Evolutionary conservation across 2,329 filamentous ascomycete genomes (phyloP).

Genomic region (Fusarium burgessii): DNA sequence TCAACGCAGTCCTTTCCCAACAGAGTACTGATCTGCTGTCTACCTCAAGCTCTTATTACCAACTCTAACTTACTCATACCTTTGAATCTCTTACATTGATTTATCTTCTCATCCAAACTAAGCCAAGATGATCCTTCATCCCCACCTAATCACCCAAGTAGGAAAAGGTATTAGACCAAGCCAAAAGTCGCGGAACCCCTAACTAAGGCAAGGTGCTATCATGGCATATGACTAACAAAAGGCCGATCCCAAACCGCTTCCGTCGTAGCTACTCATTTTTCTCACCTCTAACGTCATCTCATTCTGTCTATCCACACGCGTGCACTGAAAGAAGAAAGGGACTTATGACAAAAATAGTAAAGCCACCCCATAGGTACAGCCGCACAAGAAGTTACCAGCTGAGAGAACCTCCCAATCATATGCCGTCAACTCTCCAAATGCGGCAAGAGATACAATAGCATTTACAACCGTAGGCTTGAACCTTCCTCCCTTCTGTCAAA

Average conservation of each 20-base stretch:
- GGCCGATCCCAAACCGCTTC: conserved; percentile 35
- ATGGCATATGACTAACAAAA: conserved; percentile 5
- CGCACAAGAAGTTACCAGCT: background rate
- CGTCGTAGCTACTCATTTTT: conserved; percentile 20
- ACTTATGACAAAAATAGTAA: conserved; percentile 54
- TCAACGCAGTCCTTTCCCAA: background rate
- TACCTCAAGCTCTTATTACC: background rate
- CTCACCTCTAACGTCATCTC: conserved; percentile 27
- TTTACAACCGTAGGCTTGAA: background rate
- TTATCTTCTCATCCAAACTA: background rate
- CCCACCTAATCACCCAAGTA: conserved; percentile 39
- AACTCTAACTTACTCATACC: background rate
- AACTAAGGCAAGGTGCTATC: too few relatives aligned
- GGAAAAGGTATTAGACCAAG: background rate
- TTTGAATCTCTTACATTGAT: background rate
- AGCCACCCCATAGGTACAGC: background rate
- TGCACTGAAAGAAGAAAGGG: conserved; percentile 11
- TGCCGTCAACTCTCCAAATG: conserved; percentile 27
- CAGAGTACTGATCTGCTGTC: background rate
- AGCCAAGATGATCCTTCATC: conserved; percentile 19
- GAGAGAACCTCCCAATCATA: conserved; percentile 35
- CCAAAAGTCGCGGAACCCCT: too few relatives aligned
- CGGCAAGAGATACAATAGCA: conserved; percentile 26
- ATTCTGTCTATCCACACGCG: background rate
- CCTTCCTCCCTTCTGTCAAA: conserved; percentile 31